A percentile compares a stretch with the other conserved stretches of the same genome.
These are phyloP conservation scores for Tylopilus sp. DNA, from an alignment of 1,284 basidiomycete species.

Conservation along the genomic window DNA sequence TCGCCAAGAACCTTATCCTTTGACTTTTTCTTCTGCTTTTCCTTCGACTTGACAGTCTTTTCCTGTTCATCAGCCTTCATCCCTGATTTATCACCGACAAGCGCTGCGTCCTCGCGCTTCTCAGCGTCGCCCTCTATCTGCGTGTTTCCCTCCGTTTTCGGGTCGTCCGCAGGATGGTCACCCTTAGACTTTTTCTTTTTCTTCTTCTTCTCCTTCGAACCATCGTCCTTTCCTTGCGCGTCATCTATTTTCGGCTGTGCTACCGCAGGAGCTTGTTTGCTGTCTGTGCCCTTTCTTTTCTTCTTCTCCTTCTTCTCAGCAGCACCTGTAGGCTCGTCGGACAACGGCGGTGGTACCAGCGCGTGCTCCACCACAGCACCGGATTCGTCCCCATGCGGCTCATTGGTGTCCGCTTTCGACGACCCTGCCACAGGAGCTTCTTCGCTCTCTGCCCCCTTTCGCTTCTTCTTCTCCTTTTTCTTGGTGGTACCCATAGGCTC, in stretches of 20 bases:
- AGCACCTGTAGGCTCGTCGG: too few relatives aligned
- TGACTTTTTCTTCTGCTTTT: constrained; percentile 27
- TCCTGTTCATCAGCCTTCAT: constrained; percentile 1
- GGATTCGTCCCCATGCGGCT: constrained; percentile 8
- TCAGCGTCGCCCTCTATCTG: neutral
- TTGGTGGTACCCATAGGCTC: constrained; percentile 15
- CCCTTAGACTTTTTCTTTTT: constrained; percentile 19
- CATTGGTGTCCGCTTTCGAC: neutral
- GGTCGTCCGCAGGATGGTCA: neutral
- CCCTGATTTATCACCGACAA: neutral
- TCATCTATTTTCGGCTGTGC: constrained; percentile 1
- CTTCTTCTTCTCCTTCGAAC: constrained; percentile 26
- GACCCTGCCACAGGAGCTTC: neutral
- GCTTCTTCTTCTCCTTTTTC: constrained; percentile 34
- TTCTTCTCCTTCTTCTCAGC: constrained; percentile 24
- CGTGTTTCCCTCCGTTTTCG: neutral
- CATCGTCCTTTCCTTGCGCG: constrained; percentile 12
- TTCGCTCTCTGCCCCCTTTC: constrained; percentile 15
- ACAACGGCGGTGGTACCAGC: neutral
- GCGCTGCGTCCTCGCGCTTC: constrained; percentile 4
- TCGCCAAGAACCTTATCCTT: constrained; percentile 6
- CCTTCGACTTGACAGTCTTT: constrained; percentile 12
- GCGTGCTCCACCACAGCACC: neutral
- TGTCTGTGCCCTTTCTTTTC: constrained; percentile 2
- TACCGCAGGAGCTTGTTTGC: neutral